Evolutionary conservation across 805 yeast species (phyloP).

Genomic region (Candida sphagnicola): DNA sequence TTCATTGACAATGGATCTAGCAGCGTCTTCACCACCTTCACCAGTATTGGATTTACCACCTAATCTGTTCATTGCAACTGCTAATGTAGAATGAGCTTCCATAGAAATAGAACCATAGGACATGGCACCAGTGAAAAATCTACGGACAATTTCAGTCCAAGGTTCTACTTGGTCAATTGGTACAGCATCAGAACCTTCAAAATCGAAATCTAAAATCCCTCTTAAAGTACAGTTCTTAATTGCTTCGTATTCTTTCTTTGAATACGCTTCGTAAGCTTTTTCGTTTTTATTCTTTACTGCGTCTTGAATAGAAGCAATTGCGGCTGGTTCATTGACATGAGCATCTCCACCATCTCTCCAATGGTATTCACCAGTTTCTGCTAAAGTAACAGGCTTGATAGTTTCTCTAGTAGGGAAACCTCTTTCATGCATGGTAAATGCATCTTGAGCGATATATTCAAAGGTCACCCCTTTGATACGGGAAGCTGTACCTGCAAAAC

Average conservation of each 20-base stretch:
- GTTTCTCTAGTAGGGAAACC: conserved; percentile 82
- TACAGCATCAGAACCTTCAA: conserved; percentile 61
- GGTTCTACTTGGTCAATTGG: conserved; percentile 99
- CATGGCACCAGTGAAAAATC: conserved; percentile 99
- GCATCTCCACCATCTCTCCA: conserved; percentile 99
- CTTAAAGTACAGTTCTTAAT: conserved; percentile 89
- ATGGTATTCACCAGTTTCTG: conserved; percentile 96
- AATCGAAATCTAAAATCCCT: conserved; percentile 91
- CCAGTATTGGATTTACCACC: conserved; percentile 99
- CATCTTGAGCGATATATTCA: conserved; percentile 95
- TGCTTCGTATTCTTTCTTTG: conserved; percentile 87
- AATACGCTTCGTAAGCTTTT: conserved; percentile 84
- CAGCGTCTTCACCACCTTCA: conserved; percentile 99
- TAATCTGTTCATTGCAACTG: conserved; percentile 96
- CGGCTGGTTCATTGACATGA: conserved; percentile 91
- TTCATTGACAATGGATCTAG: conserved; percentile 71
- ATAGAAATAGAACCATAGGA: conserved; percentile 97
- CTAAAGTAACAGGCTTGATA: conserved; percentile 67
- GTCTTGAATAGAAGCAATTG: conserved; percentile 93
- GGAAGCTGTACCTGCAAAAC: conserved; percentile 97
- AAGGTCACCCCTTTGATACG: conserved; percentile 94
- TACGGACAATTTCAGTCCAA: conserved; percentile 97
- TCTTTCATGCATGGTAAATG: conserved; percentile 86
- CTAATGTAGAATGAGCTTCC: conserved; percentile 97
- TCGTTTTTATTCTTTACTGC: conserved; percentile 98